Base-by-base conservation (phyloP, 192 early-diverging fungal genomes). In the Podila clonocystis region DNA sequence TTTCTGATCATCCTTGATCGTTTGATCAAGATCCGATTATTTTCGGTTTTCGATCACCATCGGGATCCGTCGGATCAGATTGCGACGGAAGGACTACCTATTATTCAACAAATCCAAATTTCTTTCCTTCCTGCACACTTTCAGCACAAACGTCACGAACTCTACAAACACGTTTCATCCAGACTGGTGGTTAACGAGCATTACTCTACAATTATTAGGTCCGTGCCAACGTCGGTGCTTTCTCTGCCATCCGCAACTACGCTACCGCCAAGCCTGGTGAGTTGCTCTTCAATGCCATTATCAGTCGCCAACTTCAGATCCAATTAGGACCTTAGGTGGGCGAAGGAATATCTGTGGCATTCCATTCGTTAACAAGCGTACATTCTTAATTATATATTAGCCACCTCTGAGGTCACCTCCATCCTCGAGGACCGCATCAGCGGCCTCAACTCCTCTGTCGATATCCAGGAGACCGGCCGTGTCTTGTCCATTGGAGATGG, bases 401-500 rank as follows among this genome's bases (percentile, higher is more conserved):
- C 89, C 65, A 93, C 97, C 77, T 93, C 96, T 55, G 98, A 99
- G 89, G 95, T 99, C 38, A 95, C 97, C 79, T 96, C 94, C 70
- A 98, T 99, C 85, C 92, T 99, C 58, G 98, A 99, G 89, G 91
- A 97, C 87, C 92, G 98, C 79, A 99, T 99, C 85, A 90, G 95
- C 63, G 97, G 98, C 67, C 88, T 93, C 66, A 87, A 87, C 88
- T 84, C 89, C 72, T 88, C 91, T 73, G 91, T 92, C 82, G 95
- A 99, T 82, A 91, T 99, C 72, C 93, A 97, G 85, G 97, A 99
- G 89, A 99, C 97, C 58, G 98, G 97, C 68, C 95, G 97, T 84
- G 98, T 99, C 65, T 89, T 99, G 82, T 98, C 98, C 84, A 97
- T 99, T 82, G 97, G 98, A 94, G 98, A 99, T 88, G 98, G 98